Base-by-base conservation (phyloP, 1,284 basidiomycete genomes). In the Ustilago curta region DNA sequence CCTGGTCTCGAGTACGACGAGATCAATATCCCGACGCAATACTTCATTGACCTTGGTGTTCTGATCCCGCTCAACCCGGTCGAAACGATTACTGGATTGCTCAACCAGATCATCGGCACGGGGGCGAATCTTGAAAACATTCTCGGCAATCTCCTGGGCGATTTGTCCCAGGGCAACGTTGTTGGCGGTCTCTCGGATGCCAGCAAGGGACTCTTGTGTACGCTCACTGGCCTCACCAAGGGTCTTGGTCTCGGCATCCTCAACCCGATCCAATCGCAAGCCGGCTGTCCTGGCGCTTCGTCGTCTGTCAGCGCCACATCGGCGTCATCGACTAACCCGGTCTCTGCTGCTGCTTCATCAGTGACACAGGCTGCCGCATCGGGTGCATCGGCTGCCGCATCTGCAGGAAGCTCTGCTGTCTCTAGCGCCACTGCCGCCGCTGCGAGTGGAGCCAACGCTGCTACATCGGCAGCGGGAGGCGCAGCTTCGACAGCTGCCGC, bases 1-100 rank as follows among this genome's bases (percentile, higher is more conserved):
- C 68, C 65, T 3, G 70, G 58, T 53, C 58, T 83, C 31, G 31
- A 67, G 18, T 79, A 76, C 63, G 62, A 77, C 59, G 75, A 81
- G 69, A 56, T 65, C 49, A 60, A 77, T 49, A 56, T 81, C 11
- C 21, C 39, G 0, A 75, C 77, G 8, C 48, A 37, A n/a, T 79
- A 79, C 54, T 57, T 53, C 1, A 42, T 79, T n/a, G 47, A 45
- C 9, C 8, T 60, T 3, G 63, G 63, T n/a, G 40, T 56, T 4
- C 27, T 11, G n/a, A 59, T 75, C 23, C 63, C 63, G 9, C 45
- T 75, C 29, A 32, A 45, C 35, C 63, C 61, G 2, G 45, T 70
- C 16, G 8, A 35, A 11, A 27, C 42, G 9, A 37, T 75, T 45
- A 14, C 4, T 4, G 72, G 37, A 14, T 48, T 75, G 21, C 42